Evolutionary conservation across 345 rosid species (phyloP).

Genomic region (Firmiana major): DNA sequence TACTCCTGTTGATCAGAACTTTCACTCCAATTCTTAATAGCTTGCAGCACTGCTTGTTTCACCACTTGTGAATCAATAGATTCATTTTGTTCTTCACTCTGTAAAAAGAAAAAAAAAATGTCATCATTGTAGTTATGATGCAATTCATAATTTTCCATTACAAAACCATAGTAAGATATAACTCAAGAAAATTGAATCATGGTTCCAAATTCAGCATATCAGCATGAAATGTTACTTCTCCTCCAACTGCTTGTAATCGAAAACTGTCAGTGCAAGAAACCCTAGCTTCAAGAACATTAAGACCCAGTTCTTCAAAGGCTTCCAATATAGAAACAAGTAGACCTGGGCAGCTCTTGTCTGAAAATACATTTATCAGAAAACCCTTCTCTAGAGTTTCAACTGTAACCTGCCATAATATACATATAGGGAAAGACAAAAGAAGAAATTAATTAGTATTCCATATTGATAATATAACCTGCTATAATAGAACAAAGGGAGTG

Average conservation of each 20-base stretch:
- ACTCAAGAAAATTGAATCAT: neutral
- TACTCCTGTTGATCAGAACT: neutral
- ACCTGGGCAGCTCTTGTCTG: constrained; percentile 66
- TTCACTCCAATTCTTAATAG: constrained; percentile 55
- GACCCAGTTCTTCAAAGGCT: constrained; percentile 79
- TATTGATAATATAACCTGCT: no score
- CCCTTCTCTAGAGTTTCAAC: constrained; percentile 86
- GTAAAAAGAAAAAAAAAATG: constrained; percentile 13
- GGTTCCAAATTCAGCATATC: neutral
- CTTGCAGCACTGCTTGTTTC: constrained; percentile 64
- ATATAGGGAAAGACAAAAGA: neutral
- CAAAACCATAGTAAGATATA: neutral
- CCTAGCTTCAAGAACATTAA: constrained; percentile 84
- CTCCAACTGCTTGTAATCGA: constrained; percentile 67
- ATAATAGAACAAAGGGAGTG: no score
- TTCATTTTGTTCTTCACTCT: constrained; percentile 63
- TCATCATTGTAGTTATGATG: neutral
- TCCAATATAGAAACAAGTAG: constrained; percentile 74
- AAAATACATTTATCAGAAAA: constrained; percentile 56
- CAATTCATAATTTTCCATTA: neutral
- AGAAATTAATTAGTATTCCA: neutral
- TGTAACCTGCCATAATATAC: constrained; percentile 42
- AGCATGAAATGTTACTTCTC: constrained; percentile 48
- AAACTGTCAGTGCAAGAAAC: constrained; percentile 82
- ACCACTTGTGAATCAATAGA: constrained; percentile 60